These are phyloP conservation scores for Tarenaya hassleriana DNA, from an alignment of 345 rosid genomes.

Conservation along the genomic window DNA sequence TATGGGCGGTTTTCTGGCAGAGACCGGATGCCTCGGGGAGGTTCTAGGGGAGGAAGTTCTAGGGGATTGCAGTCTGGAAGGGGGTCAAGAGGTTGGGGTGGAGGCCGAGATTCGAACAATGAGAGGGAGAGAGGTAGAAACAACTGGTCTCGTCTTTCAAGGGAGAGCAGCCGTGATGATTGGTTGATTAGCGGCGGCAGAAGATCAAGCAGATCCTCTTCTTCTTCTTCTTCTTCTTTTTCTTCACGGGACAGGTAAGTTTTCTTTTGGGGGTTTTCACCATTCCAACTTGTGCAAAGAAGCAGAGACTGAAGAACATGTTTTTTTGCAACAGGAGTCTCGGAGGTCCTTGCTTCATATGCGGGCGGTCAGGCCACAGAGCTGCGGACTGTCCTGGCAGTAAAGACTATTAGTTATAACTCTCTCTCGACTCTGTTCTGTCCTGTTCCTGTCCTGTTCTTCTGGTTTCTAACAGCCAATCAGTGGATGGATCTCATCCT, in stretches of 20 bases:
- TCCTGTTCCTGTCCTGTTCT: too few relatives aligned
- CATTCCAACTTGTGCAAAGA: neutral
- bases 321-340: constrained; percentile 47
- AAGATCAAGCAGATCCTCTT: constrained; percentile 48
- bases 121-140: constrained; percentile 42
- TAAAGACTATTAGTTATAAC: constrained; percentile 37
- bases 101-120: constrained; percentile 47
- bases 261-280: neutral
- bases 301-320: neutral
- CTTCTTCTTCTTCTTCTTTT: constrained; percentile 38
- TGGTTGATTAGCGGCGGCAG: constrained; percentile 69
- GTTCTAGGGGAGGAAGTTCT: constrained; percentile 44
- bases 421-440: too few relatives aligned
- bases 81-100: constrained; percentile 52
- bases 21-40: constrained; percentile 58
- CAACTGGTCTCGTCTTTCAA: constrained; percentile 53
- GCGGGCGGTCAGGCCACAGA: constrained; percentile 75
- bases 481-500: too few relatives aligned
- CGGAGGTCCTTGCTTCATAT: constrained; percentile 79
- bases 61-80: constrained; percentile 34
- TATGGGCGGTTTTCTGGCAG: constrained; percentile 76
- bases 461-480: too few relatives aligned
- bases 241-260: constrained; percentile 54
- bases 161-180: constrained; percentile 57
- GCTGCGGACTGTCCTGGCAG: constrained; percentile 80